Base-by-base conservation (phyloP, 495 filamentous ascomycete genomes). In the Pyronema omphalodes region DNA sequence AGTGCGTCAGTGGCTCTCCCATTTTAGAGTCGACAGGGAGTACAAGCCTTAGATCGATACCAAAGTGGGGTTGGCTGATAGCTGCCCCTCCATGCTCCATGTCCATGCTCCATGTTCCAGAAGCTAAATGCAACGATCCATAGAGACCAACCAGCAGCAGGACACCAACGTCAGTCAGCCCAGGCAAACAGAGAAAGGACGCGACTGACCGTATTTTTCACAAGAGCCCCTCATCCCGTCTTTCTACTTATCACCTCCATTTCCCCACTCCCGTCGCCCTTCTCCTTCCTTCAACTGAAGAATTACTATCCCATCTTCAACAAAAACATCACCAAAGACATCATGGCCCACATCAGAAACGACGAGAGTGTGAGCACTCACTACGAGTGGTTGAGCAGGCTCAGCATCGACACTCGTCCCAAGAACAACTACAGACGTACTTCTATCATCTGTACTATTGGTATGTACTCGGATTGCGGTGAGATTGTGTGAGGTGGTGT, bases 391-490 rank as follows among this genome's bases (percentile, higher is more conserved):
- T 80, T 93, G 59, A 79, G 86, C 63, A 75, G 82, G 56, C 72
- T 80, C 44, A 70, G 77, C 59, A 62, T 67, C 44, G 54, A 55
- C 37, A 59, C 58, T 50, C 37, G 79, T 47, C 87, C 89, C 34
- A 83, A 83, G 72, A 84, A 82, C 71, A 86, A 86, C 73, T 89
- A 88, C 67, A 85, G 91, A 58, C 84, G 93, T 55, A 93, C 93
- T 51, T 94, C 89, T 57, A 98, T 98, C 75, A 94, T 98, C 69
- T 84, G 91, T 71, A 98, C 91, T 66, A 98, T 98, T 70, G 91
- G 91, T 84, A 74, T 65, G 69, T 65, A 9, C 19, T 55, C 40
- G 9, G 14, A n/a, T 7, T n/a, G 41, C 5, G 43, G 7, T 43
- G 17, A 53, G 33, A 34, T 51, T 47, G 11, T 19, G 14, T n/a